Evolutionary conservation across 2,329 filamentous ascomycete species (phyloP), one percentile per base, ranked within the genome.

Genomic region (Lachnellula suecica): DNA sequence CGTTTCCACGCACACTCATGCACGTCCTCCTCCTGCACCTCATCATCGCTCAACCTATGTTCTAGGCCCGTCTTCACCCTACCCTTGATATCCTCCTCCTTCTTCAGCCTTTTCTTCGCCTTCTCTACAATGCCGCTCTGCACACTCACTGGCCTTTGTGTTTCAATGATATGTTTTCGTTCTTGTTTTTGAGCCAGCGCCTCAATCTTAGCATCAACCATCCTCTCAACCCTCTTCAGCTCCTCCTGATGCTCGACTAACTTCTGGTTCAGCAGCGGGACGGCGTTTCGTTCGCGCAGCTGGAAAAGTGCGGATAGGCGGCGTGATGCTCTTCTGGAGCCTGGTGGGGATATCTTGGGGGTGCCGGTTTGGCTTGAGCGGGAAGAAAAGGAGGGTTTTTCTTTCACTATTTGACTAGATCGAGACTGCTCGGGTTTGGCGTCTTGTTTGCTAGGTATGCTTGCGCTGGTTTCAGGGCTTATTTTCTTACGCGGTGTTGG

Each of bases 191-290:
- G 31, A 41, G 40, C 13, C 9, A 49, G 23, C 5, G 41, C 9
- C n/a, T 49, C 20, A 4, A 50, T 40, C 23, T 44, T 40, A 11
- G 52, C 27, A 15, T 60, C 25, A 23, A 35, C 25, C 25, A 55
- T 40, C 22, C 27, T 43, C 24, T 52, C 45, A 10, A 47, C 51
- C 6, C 44, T 48, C 31, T 46, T 49, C 6, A 56, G 41, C 8
- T 59, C 49, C 40, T 60, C 51, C 41, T 58, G 51, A 20, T 56
- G 52, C 3, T 52, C 47, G 5, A 53, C 42, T 19, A 58, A 19
- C 31, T 51, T 57, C 35, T 58, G 44, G 9, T 49, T 59, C 23
- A 58, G 42, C 2, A 44, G 7, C 29, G 51, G 53, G n/a, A 52
- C 45, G 8, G 50, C 40, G 19, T 46, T 47, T 37, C 47, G 27